Percentiles rank a stretch among this genome's conserved stretches.
phyloP scores from a whole-genome alignment of 2,329 filamentous ascomycete genomes.

The Teratosphaeria gauchensis region DNA sequence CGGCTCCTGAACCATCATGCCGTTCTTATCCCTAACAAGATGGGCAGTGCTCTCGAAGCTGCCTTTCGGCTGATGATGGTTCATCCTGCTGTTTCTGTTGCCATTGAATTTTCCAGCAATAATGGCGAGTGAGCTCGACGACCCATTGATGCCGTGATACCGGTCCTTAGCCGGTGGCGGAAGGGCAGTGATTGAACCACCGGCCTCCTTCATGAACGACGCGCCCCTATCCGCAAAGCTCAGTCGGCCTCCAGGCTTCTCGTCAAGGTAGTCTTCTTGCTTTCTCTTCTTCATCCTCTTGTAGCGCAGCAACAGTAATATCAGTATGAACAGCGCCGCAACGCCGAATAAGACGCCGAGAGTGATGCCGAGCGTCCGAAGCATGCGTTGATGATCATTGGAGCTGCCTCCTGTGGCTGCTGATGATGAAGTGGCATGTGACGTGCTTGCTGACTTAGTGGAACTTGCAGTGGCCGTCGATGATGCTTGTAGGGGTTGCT shows the following conservation, averaged over 20 bases:
- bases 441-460: slow-evolving; percentile 21
- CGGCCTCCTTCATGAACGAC: slow-evolving; percentile 43
- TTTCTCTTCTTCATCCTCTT: slow-evolving; percentile 45
- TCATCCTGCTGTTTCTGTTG: slow-evolving; percentile 39
- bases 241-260: slow-evolving; percentile 33
- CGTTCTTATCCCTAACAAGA: slow-evolving; percentile 48
- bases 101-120: slow-evolving; percentile 44
- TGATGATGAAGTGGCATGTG: slow-evolving; percentile 24
- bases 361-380: slow-evolving; percentile 66
- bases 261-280: slow-evolving; percentile 29
- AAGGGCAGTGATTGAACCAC: slow-evolving; percentile 29
- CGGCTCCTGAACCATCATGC: slow-evolving; percentile 35
- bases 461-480: slow-evolving; percentile 20
- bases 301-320: slow-evolving; percentile 60
- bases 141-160: slow-evolving; percentile 6
- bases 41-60: slow-evolving; percentile 53
- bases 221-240: slow-evolving; percentile 44
- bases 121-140: slow-evolving; percentile 36
- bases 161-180: slow-evolving; percentile 10
- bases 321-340: slow-evolving; percentile 56
- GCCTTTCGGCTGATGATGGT: slow-evolving; percentile 31
- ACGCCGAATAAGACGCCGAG: slow-evolving; percentile 73
- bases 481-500: slow-evolving; percentile 22
- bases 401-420: slow-evolving; percentile 26
- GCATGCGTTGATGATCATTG: slow-evolving; percentile 32